A percentile compares a stretch with the other conserved stretches of the same genome.
Evolutionary conservation across 805 yeast genomes (phyloP).

Genomic region (Candida rishiriensis): DNA sequence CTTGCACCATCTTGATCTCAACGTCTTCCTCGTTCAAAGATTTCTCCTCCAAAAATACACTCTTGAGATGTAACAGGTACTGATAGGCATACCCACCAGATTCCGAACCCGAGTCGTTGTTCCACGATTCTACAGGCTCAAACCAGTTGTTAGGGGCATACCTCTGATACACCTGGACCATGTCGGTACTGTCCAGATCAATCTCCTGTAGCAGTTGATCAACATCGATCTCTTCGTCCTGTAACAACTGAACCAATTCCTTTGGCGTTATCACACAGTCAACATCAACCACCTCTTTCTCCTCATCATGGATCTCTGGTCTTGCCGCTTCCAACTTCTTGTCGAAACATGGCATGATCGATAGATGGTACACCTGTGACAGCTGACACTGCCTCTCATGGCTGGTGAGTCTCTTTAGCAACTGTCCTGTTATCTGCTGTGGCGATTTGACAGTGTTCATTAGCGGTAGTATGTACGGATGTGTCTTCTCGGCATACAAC

Average conservation of each 20-base stretch:
- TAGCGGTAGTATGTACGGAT: conserved; percentile 71
- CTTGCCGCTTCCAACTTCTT: conserved; percentile 93
- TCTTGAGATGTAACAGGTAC: conserved; percentile 44
- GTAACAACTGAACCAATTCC: conserved; percentile 72
- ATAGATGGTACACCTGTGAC: conserved; percentile 62
- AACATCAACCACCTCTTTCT: conserved; percentile 51
- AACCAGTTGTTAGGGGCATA: conserved; percentile 65
- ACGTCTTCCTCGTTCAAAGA: conserved; percentile 13
- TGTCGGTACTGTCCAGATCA: conserved; percentile 8
- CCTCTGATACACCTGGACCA: conserved; percentile 14
- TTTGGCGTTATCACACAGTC: conserved; percentile 93
- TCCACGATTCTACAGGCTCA: conserved; percentile 56
- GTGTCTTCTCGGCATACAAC: conserved; percentile 91
- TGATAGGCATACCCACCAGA: conserved; percentile 88
- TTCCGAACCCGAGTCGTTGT: conserved; percentile 68
- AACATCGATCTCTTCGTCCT: conserved; percentile 44
- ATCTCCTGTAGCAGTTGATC: conserved; percentile 18
- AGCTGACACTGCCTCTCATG: conserved; percentile 26
- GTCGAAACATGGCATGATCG: conserved; percentile 96
- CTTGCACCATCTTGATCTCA: conserved; percentile 40
- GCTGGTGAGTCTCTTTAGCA: conserved; percentile 53
- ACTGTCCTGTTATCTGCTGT: conserved; percentile 85
- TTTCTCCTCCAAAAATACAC: conserved; percentile 17
- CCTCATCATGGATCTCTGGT: conserved; percentile 40
- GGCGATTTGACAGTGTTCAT: conserved; percentile 80